Conservation (phyloP, 345 rosid species). For the Clarkia xantiana region DNA sequence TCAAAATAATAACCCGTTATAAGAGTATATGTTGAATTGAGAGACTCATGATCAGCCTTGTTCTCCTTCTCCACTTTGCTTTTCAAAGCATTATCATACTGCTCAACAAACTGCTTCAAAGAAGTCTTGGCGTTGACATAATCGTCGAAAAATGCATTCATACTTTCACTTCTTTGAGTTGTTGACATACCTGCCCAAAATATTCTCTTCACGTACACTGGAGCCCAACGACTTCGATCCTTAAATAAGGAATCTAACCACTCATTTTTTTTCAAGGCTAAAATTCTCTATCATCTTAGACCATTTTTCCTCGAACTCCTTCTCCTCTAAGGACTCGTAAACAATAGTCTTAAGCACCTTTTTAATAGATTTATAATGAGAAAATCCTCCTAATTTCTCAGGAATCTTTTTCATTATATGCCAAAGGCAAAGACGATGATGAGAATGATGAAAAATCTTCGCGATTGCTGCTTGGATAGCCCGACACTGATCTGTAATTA, state of each 20-base stretch:
- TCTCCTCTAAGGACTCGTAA: constrained; percentile 22
- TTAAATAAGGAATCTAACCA: constrained; percentile 34
- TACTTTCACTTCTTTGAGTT: no score
- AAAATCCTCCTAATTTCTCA: constrained; percentile 21
- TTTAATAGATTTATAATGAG: constrained; percentile 24
- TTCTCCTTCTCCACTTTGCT: no score
- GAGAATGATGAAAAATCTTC: constrained; percentile 44
- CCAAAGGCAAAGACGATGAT: constrained; percentile 25
- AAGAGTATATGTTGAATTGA: no score
- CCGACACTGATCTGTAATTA: constrained; percentile 29
- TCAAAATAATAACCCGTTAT: no score
- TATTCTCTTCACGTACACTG: constrained; percentile 33
- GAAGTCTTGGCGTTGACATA: no score
- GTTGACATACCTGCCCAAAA: no score
- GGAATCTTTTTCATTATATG: constrained; percentile 25
- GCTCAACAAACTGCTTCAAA: no score
- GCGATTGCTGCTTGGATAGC: constrained; percentile 23
- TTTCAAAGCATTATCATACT: no score
- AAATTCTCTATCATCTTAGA: constrained; percentile 23
- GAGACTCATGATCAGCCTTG: no score
- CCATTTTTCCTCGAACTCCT: constrained; percentile 40
- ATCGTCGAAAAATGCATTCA: no score
- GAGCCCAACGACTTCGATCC: constrained; percentile 32
- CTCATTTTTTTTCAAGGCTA: constrained; percentile 23
- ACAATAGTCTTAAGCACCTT: constrained; percentile 12